phyloP scores from a whole-genome alignment of 345 rosid genomes.

The Lepidium sativum region DNA sequence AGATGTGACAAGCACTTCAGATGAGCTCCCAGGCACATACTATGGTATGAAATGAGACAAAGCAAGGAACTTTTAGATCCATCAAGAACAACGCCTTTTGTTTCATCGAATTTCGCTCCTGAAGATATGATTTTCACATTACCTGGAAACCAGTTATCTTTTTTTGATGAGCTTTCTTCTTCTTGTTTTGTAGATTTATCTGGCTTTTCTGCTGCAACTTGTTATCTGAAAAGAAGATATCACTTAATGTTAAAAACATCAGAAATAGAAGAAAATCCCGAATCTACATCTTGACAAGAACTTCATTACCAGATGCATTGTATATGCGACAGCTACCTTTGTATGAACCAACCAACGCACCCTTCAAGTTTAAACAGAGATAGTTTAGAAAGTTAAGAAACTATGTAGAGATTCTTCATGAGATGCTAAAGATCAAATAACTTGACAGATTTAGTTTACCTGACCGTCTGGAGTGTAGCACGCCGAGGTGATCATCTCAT shows the following conservation, averaged over 20 bases:
- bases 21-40: slow-evolving; percentile 91
- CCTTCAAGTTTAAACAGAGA: slow-evolving; percentile 45
- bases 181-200: slow-evolving; percentile 81
- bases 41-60: slow-evolving; percentile 28
- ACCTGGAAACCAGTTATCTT: slow-evolving; percentile 99
- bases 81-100: neutral
- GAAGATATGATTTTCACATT: slow-evolving; percentile 5
- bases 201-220: slow-evolving; percentile 65
- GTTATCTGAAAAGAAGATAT: slow-evolving; percentile 44
- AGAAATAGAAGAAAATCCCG: neutral
- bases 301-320: slow-evolving; percentile 33
- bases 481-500: slow-evolving; percentile 98
- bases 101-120: slow-evolving; percentile 1
- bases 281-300: neutral
- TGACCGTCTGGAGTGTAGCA: slow-evolving; percentile 97
- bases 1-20: slow-evolving; percentile 88
- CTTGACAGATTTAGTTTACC: slow-evolving; percentile 35
- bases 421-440: neutral
- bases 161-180: slow-evolving; percentile 83
- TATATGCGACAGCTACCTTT: slow-evolving; percentile 85
- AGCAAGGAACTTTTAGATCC: slow-evolving; percentile 15
- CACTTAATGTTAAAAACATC: neutral
- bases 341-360: slow-evolving; percentile 86
- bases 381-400: slow-evolving; percentile 10
- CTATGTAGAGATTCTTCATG: neutral